phyloP scores from a whole-genome alignment of 345 rosid genomes.

The Erysimum cheiranthoides region DNA sequence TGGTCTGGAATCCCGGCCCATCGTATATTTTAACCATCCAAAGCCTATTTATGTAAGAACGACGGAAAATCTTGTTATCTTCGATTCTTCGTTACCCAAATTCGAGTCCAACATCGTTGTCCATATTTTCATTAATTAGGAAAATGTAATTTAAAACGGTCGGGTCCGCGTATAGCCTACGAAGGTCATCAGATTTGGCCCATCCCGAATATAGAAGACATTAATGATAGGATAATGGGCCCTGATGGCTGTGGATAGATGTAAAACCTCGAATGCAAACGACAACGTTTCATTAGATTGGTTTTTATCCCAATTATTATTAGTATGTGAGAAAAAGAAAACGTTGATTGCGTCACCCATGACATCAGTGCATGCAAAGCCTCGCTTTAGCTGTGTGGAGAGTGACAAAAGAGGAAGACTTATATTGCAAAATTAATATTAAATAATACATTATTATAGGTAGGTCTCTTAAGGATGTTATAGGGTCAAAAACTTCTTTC shows the following conservation, averaged over 20 bases:
- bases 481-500: constrained; percentile 45
- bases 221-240: not conserved
- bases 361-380: constrained; percentile 40
- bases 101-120: not conserved
- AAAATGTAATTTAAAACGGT: not conserved
- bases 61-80: not conserved
- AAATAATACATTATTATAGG: not conserved
- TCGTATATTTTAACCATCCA: not conserved
- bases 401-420: constrained; percentile 37
- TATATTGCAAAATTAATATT: constrained; percentile 12
- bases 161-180: not conserved
- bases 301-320: not conserved
- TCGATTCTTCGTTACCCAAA: constrained; percentile 2
- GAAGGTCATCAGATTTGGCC: not conserved
- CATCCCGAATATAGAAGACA: not conserved
- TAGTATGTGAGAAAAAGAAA: constrained; percentile 36
- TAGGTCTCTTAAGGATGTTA: constrained; percentile 45
- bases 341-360: constrained; percentile 39
- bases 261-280: not conserved
- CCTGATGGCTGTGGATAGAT: not conserved
- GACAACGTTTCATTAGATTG: not conserved
- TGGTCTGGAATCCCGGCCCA: not conserved
- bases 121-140: not conserved
- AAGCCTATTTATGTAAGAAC: not conserved
- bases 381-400: constrained; percentile 40